A percentile compares a stretch with the other conserved stretches of the same genome.
These are phyloP conservation scores for Eleusine coracana DNA, from an alignment of 176 grass and related monocot species.

Conservation along the genomic window DNA sequence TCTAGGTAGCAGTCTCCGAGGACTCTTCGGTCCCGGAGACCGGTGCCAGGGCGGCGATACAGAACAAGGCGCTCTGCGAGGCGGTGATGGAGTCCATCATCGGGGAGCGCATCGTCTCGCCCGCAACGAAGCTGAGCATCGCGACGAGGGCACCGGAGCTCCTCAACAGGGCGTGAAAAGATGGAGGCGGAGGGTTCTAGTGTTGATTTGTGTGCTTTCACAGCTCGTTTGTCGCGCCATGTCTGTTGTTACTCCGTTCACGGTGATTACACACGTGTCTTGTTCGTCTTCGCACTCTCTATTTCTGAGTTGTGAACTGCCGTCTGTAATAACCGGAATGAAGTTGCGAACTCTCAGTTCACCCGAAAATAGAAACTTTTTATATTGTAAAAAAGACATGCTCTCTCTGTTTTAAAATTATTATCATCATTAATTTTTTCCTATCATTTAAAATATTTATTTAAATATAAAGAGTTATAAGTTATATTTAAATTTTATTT, in stretches of 20 bases:
- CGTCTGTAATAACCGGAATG: not conserved
- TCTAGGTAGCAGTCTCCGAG: constrained; percentile 66
- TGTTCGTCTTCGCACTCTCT: not conserved
- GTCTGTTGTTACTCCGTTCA: not conserved
- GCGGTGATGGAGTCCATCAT: constrained; percentile 89
- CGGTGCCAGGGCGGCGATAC: constrained; percentile 31
- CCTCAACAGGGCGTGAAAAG: constrained; percentile 6
- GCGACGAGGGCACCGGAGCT: constrained; percentile 60
- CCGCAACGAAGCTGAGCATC: constrained; percentile 65
- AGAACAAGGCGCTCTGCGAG: constrained; percentile 60
- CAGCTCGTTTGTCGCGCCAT: not conserved
- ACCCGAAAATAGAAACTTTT: too few relatives aligned
- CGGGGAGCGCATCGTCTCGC: constrained; percentile 76
- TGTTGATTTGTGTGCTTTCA: not conserved
- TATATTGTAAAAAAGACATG: too few relatives aligned
- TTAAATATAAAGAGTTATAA: too few relatives aligned
- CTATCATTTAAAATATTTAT: too few relatives aligned
- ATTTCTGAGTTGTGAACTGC: not conserved
- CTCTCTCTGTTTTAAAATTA: too few relatives aligned
- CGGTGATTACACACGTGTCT: not conserved
- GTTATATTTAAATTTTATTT: too few relatives aligned
- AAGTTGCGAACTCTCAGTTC: not conserved
- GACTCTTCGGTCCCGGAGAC: constrained; percentile 47
- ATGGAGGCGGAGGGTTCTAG: not conserved
- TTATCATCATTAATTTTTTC: too few relatives aligned